Evolutionary conservation across 306 rosid genomes (phyloP).

Genomic region (Cajanus cajan): DNA sequence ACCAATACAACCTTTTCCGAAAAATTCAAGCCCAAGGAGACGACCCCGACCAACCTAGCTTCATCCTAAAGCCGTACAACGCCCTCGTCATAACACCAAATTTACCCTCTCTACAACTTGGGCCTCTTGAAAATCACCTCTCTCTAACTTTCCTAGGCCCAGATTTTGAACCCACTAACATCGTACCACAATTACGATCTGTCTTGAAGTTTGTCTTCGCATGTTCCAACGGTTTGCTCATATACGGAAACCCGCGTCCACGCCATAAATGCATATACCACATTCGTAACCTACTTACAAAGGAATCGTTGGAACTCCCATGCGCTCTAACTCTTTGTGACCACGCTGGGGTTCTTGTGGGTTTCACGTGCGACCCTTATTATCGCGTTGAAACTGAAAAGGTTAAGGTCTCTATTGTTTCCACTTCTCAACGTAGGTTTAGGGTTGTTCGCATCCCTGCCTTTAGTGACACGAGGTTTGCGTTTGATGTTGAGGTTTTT

Average conservation of each 20-base stretch:
- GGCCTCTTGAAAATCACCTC: neutral
- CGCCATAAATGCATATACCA: neutral
- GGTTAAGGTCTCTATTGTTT: neutral
- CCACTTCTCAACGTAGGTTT: neutral
- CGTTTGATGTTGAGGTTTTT: conserved; percentile 23
- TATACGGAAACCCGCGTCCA: conserved; percentile 10
- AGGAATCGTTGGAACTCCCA: neutral
- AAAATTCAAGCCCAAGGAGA: neutral
- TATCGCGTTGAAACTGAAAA: neutral
- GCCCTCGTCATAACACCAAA: conserved; percentile 9
- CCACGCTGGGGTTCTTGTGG: conserved; percentile 5
- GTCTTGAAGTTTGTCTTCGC: neutral
- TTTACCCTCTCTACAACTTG: neutral
- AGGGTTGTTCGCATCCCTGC: conserved; percentile 14
- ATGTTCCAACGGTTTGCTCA: conserved; percentile 22
- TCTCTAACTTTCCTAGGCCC: neutral
- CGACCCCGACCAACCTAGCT: conserved; percentile 11
- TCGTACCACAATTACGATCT: neutral
- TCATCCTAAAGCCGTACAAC: conserved; percentile 1
- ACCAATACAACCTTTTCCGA: neutral
- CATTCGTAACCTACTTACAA: conserved; percentile 17
- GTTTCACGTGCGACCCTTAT: conserved; percentile 29
- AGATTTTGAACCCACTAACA: neutral
- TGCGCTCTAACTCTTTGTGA: neutral
- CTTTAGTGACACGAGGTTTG: neutral